phyloP scores from a whole-genome alignment of 1,284 basidiomycete species.

The Ganoderma lucidum region DNA sequence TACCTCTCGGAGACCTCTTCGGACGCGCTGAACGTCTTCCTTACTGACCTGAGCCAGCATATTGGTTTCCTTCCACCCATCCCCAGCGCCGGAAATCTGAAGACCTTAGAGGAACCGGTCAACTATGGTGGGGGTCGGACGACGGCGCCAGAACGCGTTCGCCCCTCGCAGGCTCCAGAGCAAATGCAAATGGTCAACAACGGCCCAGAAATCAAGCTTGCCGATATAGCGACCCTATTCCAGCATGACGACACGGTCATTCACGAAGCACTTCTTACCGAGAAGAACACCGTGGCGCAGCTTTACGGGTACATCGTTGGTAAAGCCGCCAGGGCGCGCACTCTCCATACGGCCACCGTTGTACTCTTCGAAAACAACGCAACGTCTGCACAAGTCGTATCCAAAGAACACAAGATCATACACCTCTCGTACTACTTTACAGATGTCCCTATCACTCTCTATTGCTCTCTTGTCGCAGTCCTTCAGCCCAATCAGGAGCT shows the following conservation, averaged over 20 bases:
- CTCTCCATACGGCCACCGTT: constrained; percentile 66
- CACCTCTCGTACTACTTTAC: constrained; percentile 62
- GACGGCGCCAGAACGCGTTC: constrained; percentile 39
- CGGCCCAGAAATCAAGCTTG: constrained; percentile 38
- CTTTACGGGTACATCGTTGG: constrained; percentile 74
- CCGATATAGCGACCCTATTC: constrained; percentile 58
- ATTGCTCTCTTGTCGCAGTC: constrained; percentile 68
- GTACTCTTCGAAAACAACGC: constrained; percentile 52
- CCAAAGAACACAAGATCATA: constrained; percentile 60
- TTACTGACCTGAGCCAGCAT: constrained; percentile 56
- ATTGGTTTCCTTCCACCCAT: constrained; percentile 43
- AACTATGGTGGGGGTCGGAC: constrained; percentile 56
- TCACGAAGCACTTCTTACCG: constrained; percentile 66
- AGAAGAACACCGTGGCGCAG: constrained; percentile 71
- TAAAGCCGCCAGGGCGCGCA: constrained; percentile 65
- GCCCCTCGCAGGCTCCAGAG: constrained; percentile 44
- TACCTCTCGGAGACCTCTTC: constrained; percentile 65
- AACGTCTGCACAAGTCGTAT: constrained; percentile 56
- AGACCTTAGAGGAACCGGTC: constrained; percentile 58
- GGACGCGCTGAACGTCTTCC: constrained; percentile 59
- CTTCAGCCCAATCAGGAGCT: constrained; percentile 61
- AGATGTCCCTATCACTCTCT: constrained; percentile 65
- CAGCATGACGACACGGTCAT: constrained; percentile 58
- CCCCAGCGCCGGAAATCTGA: constrained; percentile 35
- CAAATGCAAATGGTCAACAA: constrained; percentile 45